phyloP scores from a whole-genome alignment of 2,329 filamentous ascomycete genomes.

The Penicillium sp. region DNA sequence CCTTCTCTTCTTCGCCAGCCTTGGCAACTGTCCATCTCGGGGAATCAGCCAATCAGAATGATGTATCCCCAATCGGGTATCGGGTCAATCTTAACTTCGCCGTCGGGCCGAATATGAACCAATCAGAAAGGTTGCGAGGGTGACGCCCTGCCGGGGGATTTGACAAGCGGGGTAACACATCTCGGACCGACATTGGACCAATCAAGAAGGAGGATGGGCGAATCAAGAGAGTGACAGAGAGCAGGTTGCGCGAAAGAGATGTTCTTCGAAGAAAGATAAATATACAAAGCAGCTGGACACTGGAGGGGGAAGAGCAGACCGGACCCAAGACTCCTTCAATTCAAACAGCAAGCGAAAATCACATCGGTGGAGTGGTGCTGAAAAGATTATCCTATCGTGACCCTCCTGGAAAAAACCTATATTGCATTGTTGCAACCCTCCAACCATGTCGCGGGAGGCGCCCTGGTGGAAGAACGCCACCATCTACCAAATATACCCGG shows the following conservation, averaged over 20 bases:
- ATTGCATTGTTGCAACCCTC: background rate
- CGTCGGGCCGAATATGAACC: background rate
- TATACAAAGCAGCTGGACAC: too few species aligned
- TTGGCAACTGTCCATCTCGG: background rate
- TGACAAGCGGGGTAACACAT: slow-evolving; percentile 7
- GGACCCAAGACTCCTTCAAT: background rate
- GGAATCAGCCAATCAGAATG: too few species aligned
- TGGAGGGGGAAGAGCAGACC: too few species aligned
- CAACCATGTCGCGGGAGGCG: slow-evolving; percentile 7
- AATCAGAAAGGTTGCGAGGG: background rate
- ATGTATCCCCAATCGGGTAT: background rate
- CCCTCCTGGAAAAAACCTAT: too few species aligned
- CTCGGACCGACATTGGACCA: slow-evolving; percentile 9
- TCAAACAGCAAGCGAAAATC: background rate
- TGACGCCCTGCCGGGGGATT: background rate
- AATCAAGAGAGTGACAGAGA: slow-evolving; percentile 3
- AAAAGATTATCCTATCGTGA: too few species aligned
- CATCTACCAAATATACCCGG: slow-evolving; percentile 29
- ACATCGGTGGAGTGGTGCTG: too few species aligned
- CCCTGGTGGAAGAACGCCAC: slow-evolving; percentile 36
- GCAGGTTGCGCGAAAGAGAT: background rate
- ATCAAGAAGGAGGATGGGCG: background rate
- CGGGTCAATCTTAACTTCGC: background rate
- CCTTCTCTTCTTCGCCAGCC: background rate
- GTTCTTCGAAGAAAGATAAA: background rate